Base-by-base conservation (phyloP, 2,329 filamentous ascomycete species). In the Daldinia sp. region DNA sequence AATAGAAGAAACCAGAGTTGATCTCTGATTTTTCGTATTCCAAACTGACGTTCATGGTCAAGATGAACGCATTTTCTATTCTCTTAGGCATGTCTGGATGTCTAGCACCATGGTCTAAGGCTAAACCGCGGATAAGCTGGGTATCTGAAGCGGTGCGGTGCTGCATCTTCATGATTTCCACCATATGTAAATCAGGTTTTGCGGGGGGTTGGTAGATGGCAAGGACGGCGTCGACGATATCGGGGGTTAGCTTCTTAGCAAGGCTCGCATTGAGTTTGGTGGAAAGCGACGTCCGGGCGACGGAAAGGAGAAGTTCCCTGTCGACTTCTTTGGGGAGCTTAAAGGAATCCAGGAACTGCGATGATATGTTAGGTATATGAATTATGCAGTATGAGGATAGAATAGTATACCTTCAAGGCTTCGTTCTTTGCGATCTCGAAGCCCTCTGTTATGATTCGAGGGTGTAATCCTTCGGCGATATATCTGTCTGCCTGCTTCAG, bases 141-240 rank as follows among this genome's bases (percentile, higher is more conserved):
- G 96, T 99, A 81, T 99, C 96, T 35, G 96, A 93, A 66, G 95
- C 94, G 59, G 93, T 94, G 75, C 95, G 92, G 85, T 99, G 96
- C 84, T 99, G 96, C 95, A 99, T 98, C 81, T 97, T 98, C 96
- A 99, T 99, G 77, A 99, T 98, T 83, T 99, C 96, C 74, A 99
- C 88, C 96, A 99, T 99, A 85, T 98, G 95, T 78, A 99, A 83
- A 82, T 99, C 96, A 63, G 97, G 97, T 85, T 98, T 98, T 70
- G 89, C 90, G 28, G 93, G 93, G 18, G 93, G 85, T 80, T 94
- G 88, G 85, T 98, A 94, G 80, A 99, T 99, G 72, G 96, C 89
- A 64, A 99, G 90, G 54, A 99, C 96, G 67, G 96, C 93, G 79
- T 99, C 96, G 77, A 98, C 96, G 77, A 99, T 97, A 76, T 93